Conservation (phyloP, 306 rosid species). For the Cicer pinnatifidum region DNA sequence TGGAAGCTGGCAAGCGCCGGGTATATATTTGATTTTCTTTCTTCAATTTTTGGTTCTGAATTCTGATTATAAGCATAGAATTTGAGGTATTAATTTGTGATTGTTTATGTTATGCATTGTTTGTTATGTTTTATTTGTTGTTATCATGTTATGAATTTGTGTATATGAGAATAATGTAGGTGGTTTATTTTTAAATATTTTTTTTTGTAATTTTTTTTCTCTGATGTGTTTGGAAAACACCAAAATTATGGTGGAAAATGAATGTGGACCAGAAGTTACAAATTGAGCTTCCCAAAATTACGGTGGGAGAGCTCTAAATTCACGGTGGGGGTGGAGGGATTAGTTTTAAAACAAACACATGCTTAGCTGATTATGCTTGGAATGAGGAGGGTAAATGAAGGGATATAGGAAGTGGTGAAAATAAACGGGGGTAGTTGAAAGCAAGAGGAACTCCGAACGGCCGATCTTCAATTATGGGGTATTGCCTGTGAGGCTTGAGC, state of each 20-base stretch:
- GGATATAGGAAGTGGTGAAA: conserved; percentile 9
- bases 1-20: conserved; percentile 96
- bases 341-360: neutral
- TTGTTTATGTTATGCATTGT: neutral
- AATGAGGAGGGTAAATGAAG: conserved; percentile 14
- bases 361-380: conserved; percentile 8
- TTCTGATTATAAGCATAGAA: conserved; percentile 6
- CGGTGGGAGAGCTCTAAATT: too few relatives aligned
- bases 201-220: neutral
- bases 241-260: too few relatives aligned
- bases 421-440: conserved; percentile 14
- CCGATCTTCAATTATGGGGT: neutral
- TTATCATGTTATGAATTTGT: conserved; percentile 28
- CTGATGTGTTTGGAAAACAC: too few relatives aligned
- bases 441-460: conserved; percentile 7
- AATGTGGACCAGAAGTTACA: too few relatives aligned
- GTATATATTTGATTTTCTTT: conserved; percentile 52
- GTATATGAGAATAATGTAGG: conserved; percentile 31
- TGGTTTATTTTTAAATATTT: neutral
- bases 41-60: neutral
- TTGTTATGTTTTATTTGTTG: neutral
- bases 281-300: too few relatives aligned
- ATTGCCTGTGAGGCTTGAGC: conserved; percentile 3
- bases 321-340: too few relatives aligned
- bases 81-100: conserved; percentile 32